A percentile compares a stretch with the other conserved stretches of the same genome.
Evolutionary conservation across 2,329 filamentous ascomycete species (phyloP).

Genomic region (Pyrenochaeta sp.): DNA sequence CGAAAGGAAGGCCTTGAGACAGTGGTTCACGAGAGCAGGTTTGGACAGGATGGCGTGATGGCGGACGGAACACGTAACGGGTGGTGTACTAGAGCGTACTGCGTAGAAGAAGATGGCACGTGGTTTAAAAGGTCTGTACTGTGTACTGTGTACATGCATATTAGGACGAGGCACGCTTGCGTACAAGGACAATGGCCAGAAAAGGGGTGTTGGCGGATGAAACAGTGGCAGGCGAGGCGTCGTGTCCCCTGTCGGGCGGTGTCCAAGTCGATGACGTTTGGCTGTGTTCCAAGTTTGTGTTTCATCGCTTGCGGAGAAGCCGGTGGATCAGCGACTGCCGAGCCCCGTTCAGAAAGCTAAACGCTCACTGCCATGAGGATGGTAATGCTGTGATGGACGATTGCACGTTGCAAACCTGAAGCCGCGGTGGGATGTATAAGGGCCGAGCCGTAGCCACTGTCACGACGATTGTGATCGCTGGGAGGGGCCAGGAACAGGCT

Average conservation of each 20-base stretch:
- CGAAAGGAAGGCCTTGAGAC: not conserved
- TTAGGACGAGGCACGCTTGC: not conserved
- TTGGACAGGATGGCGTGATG: too few species aligned
- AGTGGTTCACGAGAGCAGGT: too few species aligned
- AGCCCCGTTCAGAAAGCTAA: not conserved
- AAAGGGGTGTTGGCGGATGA: not conserved
- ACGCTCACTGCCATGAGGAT: not conserved
- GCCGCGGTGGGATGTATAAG: not conserved
- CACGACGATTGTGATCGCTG: not conserved
- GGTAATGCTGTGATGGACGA: not conserved
- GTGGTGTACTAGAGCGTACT: too few species aligned
- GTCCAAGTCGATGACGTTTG: constrained; percentile 11
- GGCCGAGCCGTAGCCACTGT: constrained; percentile 4
- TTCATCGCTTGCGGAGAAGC: constrained; percentile 9
- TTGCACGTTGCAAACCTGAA: not conserved
- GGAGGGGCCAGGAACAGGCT: constrained; percentile 2
- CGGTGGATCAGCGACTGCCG: not conserved
- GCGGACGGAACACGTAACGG: too few species aligned
- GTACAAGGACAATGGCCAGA: not conserved
- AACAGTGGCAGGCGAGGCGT: not conserved
- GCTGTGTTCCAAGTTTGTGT: constrained; percentile 5
- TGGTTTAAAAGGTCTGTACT: too few species aligned
- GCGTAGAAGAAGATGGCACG: too few species aligned
- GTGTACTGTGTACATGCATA: too few species aligned
- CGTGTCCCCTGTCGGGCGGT: not conserved